phyloP scores from a whole-genome alignment of 1,284 basidiomycete species.

The Paramarasmius palmivorus region DNA sequence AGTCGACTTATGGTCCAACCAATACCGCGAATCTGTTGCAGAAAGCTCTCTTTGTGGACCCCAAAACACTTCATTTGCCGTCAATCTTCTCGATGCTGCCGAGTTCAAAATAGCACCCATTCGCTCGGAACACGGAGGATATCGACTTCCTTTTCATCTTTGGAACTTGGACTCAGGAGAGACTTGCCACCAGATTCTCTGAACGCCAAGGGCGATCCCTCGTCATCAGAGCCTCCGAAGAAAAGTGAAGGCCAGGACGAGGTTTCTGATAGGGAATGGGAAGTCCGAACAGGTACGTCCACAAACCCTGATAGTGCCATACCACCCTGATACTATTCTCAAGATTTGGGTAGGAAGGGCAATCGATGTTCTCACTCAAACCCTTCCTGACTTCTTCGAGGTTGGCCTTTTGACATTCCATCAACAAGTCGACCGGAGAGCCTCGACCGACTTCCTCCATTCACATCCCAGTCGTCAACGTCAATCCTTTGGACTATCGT shows the following conservation, averaged over 20 bases:
- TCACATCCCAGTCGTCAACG: slow-evolving; percentile 23
- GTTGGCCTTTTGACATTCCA: slow-evolving; percentile 60
- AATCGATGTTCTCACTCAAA: slow-evolving; percentile 65
- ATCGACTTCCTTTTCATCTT: no score
- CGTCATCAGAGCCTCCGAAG: background rate
- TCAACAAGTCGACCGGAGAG: slow-evolving; percentile 44
- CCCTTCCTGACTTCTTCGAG: slow-evolving; percentile 72
- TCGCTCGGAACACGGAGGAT: no score
- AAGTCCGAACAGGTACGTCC: slow-evolving; percentile 59
- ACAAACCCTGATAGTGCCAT: background rate
- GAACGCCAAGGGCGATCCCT: no score
- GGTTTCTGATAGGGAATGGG: slow-evolving; percentile 60
- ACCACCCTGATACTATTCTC: slow-evolving; percentile 29
- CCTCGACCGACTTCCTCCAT: slow-evolving; percentile 26
- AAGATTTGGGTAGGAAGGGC: slow-evolving; percentile 54
- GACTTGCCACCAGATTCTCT: no score
- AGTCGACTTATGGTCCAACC: no score
- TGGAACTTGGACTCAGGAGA: no score
- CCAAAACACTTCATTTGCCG: no score
- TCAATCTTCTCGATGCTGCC: no score
- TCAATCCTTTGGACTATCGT: slow-evolving; percentile 23
- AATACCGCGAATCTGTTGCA: no score
- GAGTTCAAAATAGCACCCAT: no score
- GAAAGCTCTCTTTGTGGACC: no score
- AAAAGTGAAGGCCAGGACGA: background rate